Base-by-base conservation (phyloP, 352 stramenopile genomes). In the Blastocystis sp. region DNA sequence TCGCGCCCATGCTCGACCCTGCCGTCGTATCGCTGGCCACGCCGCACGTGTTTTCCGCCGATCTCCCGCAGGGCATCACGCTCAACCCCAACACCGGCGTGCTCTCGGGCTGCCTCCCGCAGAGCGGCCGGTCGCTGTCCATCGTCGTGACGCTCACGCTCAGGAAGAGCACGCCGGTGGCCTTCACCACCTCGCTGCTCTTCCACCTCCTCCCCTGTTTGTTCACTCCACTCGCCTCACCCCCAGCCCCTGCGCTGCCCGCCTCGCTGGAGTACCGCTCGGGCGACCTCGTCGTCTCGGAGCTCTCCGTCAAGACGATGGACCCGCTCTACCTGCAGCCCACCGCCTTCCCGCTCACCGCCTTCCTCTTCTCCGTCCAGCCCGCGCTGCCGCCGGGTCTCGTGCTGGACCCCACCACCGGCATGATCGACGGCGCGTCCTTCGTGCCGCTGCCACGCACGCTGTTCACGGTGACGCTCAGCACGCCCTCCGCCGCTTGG, bases 361-460 rank as follows among this genome's bases (percentile, higher is more conserved):
- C 52, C 1, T 38, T 28, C 23, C 66, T 14, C 5, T 76, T 76
- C 52, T 21, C 66, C 23, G 53, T 76, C 66, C 7, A 17, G 3
- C 66, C 66, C n/a, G 10, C 66, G 19, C 48, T 76, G n/a, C 66
- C 66, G 11, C 23, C 66, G 21, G 66, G 66, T 38, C 38, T 76
- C 2, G 19, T 28, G 34, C 4, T 76, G 2, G 66, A 76, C 14
- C 21, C n/a, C 19, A 3, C 48, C 52, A 40, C 53, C 2, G 66
- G 66, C 9, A 48, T 56, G 5, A 76, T 76, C 21, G 10, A 76
- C 2, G 66, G 66, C 11, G 10, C 21, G 48, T 17, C 66, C 48
- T 28, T 59, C 40, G 9, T 28, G 38, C 21, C 34, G 23, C 66
- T 76, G 3, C 28, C 41, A 2, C 41, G 52, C 34, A 48, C 38